Evolutionary conservation across 2,329 filamentous ascomycete species (phyloP).

Genomic region (Fusarium lateritium): DNA sequence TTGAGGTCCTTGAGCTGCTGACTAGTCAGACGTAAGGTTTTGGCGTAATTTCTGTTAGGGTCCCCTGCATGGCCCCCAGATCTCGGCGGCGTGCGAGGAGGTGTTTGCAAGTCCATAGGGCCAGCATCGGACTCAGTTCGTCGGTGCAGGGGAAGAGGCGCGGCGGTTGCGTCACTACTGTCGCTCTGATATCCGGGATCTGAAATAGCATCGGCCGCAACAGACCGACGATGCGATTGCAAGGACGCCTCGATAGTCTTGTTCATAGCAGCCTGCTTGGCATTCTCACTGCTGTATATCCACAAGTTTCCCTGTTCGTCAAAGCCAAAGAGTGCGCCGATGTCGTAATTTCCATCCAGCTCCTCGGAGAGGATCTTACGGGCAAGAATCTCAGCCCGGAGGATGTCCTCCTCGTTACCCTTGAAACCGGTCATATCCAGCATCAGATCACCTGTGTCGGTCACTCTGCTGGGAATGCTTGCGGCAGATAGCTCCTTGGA

Average conservation of each 20-base stretch:
- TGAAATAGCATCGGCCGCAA: conserved; percentile 84
- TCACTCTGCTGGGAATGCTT: conserved; percentile 95
- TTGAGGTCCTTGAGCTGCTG: conserved; percentile 91
- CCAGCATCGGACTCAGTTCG: conserved; percentile 78
- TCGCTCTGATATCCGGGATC: conserved; percentile 98
- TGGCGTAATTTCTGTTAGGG: conserved; percentile 90
- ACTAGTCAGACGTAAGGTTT: conserved; percentile 94
- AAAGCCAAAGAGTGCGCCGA: conserved; percentile 93
- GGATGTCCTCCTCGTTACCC: conserved; percentile 90
- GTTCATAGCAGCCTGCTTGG: conserved; percentile 89
- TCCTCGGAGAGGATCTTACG: conserved; percentile 94
- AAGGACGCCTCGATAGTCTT: conserved; percentile 68
- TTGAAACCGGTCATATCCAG: conserved; percentile 98
- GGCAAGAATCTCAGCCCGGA: conserved; percentile 93
- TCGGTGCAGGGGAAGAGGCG: conserved; percentile 66
- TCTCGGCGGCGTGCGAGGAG: conserved; percentile 78
- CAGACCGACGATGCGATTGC: conserved; percentile 62
- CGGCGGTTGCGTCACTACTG: conserved; percentile 73
- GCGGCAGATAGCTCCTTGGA: conserved; percentile 90
- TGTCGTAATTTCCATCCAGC: conserved; percentile 94
- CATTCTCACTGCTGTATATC: conserved; percentile 99
- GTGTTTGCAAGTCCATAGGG: conserved; percentile 70
- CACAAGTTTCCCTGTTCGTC: conserved; percentile 98
- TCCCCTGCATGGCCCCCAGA: conserved; percentile 73
- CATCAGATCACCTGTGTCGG: conserved; percentile 94